phyloP scores from a whole-genome alignment of 352 stramenopile genomes.

The Pythium aristosporum region DNA sequence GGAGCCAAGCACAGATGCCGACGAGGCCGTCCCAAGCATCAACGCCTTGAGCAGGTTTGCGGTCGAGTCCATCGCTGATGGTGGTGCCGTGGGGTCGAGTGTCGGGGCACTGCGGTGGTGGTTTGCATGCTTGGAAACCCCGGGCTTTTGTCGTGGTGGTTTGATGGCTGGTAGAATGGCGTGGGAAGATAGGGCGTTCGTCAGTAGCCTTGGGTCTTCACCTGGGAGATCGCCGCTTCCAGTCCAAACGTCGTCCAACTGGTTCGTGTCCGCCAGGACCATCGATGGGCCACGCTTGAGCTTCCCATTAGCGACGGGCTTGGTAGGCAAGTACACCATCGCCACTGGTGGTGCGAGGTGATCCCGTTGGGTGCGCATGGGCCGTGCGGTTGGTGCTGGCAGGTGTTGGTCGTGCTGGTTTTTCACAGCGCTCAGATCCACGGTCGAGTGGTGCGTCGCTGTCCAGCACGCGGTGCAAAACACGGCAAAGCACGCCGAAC shows the following conservation, averaged over 20 bases:
- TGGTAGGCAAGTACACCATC: conserved; percentile 65
- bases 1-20: conserved; percentile 16
- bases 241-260: background rate
- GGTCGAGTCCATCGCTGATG: conserved; percentile 25
- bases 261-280: conserved; percentile 4
- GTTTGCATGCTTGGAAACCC: background rate
- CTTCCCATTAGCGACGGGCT: conserved; percentile 32
- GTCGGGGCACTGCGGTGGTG: conserved; percentile 6
- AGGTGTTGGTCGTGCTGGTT: conserved; percentile 4
- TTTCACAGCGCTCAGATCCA: conserved; percentile 35
- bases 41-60: conserved; percentile 32
- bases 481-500: conserved; percentile 58
- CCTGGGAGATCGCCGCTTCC: conserved; percentile 1
- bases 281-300: conserved; percentile 16
- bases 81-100: background rate
- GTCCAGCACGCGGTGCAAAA: conserved; percentile 58
- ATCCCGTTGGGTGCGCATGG: conserved; percentile 27
- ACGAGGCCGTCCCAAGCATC: conserved; percentile 28
- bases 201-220: background rate
- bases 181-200: conserved; percentile 13
- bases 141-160: background rate
- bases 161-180: conserved; percentile 23
- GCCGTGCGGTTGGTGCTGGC: conserved; percentile 28
- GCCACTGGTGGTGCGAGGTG: conserved; percentile 29
- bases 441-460: conserved; percentile 37